Conservation (phyloP, 805 yeast species). For the Wickerhamomyces bisporus region DNA sequence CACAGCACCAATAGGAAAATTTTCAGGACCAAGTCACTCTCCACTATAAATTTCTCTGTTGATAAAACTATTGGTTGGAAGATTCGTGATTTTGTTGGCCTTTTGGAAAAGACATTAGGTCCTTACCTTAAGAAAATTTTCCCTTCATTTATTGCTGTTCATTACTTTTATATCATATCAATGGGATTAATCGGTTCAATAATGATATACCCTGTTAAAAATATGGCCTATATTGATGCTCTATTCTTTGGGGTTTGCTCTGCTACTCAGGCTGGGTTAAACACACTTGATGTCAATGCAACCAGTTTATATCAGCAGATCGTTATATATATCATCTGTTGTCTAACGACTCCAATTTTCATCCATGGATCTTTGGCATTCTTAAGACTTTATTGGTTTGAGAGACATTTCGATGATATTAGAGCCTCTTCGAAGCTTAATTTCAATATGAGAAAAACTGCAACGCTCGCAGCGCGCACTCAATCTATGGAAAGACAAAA, state of each 20-base stretch:
- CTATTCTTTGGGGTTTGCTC: constrained; percentile 74
- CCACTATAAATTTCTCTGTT: constrained; percentile 14
- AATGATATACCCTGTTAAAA: constrained; percentile 68
- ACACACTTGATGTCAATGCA: constrained; percentile 65
- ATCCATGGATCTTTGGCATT: constrained; percentile 77
- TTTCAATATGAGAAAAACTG: constrained; percentile 76
- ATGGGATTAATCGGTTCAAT: constrained; percentile 66
- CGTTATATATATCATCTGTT: constrained; percentile 53
- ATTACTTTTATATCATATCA: constrained; percentile 62
- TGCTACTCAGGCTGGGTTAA: constrained; percentile 87
- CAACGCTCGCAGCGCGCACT: constrained; percentile 57
- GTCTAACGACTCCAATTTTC: constrained; percentile 79
- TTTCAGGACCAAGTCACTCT: constrained; percentile 9
- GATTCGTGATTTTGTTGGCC: constrained; percentile 33
- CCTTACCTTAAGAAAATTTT: constrained; percentile 34
- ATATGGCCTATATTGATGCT: constrained; percentile 67
- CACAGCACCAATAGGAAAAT: too few relatives aligned
- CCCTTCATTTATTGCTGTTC: constrained; percentile 51
- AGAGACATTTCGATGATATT: constrained; percentile 78
- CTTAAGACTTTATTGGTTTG: constrained; percentile 84
- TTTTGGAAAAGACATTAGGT: constrained; percentile 24
- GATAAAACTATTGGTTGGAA: constrained; percentile 35
- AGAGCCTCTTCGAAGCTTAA: constrained; percentile 71
- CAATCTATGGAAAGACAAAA: constrained; percentile 21
- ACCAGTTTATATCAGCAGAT: constrained; percentile 77